These are phyloP conservation scores for Pyrenochaeta sp. DNA, from an alignment of 2,329 filamentous ascomycete genomes.

Conservation along the genomic window DNA sequence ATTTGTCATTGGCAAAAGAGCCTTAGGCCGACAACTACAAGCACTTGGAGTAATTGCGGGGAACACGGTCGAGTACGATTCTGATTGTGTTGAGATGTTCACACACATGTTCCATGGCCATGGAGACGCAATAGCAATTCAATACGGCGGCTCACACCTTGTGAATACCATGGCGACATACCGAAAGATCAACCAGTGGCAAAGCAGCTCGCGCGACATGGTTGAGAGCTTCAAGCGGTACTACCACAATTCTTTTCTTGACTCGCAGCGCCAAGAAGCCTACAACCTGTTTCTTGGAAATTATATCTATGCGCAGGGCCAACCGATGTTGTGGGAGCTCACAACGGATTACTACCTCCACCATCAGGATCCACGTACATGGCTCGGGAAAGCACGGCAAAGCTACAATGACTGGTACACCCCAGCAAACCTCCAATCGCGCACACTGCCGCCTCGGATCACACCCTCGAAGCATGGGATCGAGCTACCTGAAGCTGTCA, in stretches of 20 bases:
- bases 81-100: slow-evolving; percentile 93
- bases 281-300: slow-evolving; percentile 98
- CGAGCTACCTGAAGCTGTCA: slow-evolving; percentile 33
- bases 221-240: slow-evolving; percentile 99
- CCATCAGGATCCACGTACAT: slow-evolving; percentile 80
- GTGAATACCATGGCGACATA: slow-evolving; percentile 99
- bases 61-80: slow-evolving; percentile 87
- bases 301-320: slow-evolving; percentile 85
- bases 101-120: slow-evolving; percentile 98
- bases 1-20: slow-evolving; percentile 95
- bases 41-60: slow-evolving; percentile 86
- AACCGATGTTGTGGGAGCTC: slow-evolving; percentile 97
- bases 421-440: slow-evolving; percentile 72
- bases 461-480: slow-evolving; percentile 49
- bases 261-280: slow-evolving; percentile 96
- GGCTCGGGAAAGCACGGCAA: slow-evolving; percentile 68
- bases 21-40: slow-evolving; percentile 89
- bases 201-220: slow-evolving; percentile 96
- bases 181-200: slow-evolving; percentile 99
- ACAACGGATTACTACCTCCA: slow-evolving; percentile 96
- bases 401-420: slow-evolving; percentile 93
- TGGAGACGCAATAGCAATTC: slow-evolving; percentile 95
- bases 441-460: slow-evolving; percentile 63
- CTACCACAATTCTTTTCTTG: slow-evolving; percentile 98
- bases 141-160: slow-evolving; percentile 95